Base-by-base conservation (phyloP, 1,139 yeast genomes). In the Hyphopichia wangnamkhiaoensis region DNA sequence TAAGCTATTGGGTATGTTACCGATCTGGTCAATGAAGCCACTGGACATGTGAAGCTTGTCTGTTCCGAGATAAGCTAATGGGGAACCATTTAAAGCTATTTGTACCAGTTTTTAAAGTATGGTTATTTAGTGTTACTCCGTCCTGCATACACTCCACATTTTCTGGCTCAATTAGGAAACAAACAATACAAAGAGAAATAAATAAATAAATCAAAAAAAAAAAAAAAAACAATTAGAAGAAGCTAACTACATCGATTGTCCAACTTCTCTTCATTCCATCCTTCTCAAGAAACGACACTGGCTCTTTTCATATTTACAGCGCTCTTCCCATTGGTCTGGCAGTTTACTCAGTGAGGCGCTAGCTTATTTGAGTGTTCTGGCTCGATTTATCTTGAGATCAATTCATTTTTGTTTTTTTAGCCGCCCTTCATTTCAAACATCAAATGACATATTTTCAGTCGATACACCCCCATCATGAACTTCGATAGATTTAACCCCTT, bases 401-500 rank as follows among this genome's bases (percentile, higher is more conserved):
- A n/a, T n/a, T n/a, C n/a, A n/a, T n/a, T n/a, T n/a, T n/a, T n/a
- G n/a, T n/a, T n/a, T n/a, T n/a, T n/a, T n/a, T n/a, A n/a, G n/a
- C n/a, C n/a, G n/a, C n/a, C n/a, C n/a, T n/a, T n/a, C n/a, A n/a
- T n/a, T n/a, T n/a, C n/a, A n/a, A n/a, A n/a, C n/a, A n/a, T n/a
- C n/a, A n/a, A n/a, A n/a, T n/a, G n/a, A n/a, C n/a, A n/a, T 24
- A 24, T 5, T 6, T 26, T 12, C 13, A n/a, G 28, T 5, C 28
- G 5, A 27, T n/a, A n/a, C n/a, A n/a, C n/a, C n/a, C 33, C n/a
- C n/a, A 25, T 16, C 28, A 65, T 65, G 71, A 65, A 65, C 49
- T 63, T 64, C 40, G 68, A 62, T 43, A 47, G 63, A 38, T 55
- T 62, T 35, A 60, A 59, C 45, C 67, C 64, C 20, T 49, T 65